Percentiles rank a stretch among this genome's conserved stretches.
Evolutionary conservation across 2,329 filamentous ascomycete species (phyloP).

Genomic region (Penicillium corylophilum): DNA sequence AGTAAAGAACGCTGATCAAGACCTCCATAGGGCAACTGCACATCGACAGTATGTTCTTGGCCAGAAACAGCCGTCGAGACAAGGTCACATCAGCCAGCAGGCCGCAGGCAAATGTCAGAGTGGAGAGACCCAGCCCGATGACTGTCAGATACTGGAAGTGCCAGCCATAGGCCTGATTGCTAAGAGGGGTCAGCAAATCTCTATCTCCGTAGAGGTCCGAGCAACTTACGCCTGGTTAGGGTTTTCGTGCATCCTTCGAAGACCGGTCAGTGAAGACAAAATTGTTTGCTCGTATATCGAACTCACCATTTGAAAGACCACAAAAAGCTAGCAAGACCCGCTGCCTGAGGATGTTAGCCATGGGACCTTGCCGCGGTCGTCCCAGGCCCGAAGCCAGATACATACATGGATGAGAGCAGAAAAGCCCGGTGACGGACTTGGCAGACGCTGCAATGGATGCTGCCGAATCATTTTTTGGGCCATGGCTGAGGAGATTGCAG

Average conservation of each 20-base stretch:
- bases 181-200: slow-evolving; percentile 22
- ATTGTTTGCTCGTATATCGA: background rate
- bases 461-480: slow-evolving; percentile 24
- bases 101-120: slow-evolving; percentile 54
- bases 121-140: slow-evolving; percentile 58
- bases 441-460: slow-evolving; percentile 46
- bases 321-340: slow-evolving; percentile 44
- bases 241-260: slow-evolving; percentile 41
- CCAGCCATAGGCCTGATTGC: slow-evolving; percentile 62
- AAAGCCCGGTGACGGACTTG: slow-evolving; percentile 43
- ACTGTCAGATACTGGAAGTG: slow-evolving; percentile 66
- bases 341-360: slow-evolving; percentile 30
- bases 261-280: slow-evolving; percentile 7
- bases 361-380: slow-evolving; percentile 1
- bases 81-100: slow-evolving; percentile 57
- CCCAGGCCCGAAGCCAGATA: background rate
- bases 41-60: slow-evolving; percentile 60
- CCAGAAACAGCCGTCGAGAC: slow-evolving; percentile 52
- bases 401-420: slow-evolving; percentile 47
- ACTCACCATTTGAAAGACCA: slow-evolving; percentile 48
- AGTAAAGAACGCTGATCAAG: slow-evolving; percentile 61
- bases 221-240: slow-evolving; percentile 43
- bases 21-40: slow-evolving; percentile 61
- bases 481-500: slow-evolving; percentile 13
- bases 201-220: background rate